phyloP scores from a whole-genome alignment of 202 grass and related monocot species.

The Bolboschoenoplectus hybrid region DNA sequence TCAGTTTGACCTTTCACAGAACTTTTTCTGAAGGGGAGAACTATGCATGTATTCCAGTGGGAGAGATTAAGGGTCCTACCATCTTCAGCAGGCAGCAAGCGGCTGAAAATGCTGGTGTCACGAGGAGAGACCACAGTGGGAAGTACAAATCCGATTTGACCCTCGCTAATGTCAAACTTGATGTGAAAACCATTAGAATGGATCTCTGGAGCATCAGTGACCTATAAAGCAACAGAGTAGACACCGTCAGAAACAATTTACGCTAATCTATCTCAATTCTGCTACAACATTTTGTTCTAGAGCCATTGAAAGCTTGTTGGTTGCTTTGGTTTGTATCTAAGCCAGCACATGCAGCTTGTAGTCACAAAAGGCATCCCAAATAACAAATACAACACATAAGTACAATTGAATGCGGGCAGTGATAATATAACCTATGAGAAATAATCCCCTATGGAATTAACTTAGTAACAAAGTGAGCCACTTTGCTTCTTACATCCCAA shows the following conservation, averaged over 20 bases:
- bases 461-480: background rate
- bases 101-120: conserved; percentile 46
- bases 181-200: conserved; percentile 98
- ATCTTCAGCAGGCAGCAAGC: conserved; percentile 60
- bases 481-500: background rate
- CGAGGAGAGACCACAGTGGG: conserved; percentile 76
- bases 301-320: background rate
- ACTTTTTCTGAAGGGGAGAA: conserved; percentile 76
- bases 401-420: background rate
- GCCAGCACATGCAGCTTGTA: too few relatives aligned
- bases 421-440: background rate
- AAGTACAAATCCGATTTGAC: conserved; percentile 91
- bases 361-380: background rate
- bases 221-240: conserved; percentile 51
- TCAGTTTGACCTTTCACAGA: conserved; percentile 56
- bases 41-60: conserved; percentile 80
- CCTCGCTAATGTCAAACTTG: conserved; percentile 91
- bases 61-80: conserved; percentile 12
- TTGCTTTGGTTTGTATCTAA: background rate
- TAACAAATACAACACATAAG: background rate
- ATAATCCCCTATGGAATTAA: background rate
- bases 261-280: background rate
- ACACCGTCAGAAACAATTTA: background rate
- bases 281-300: background rate
- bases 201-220: conserved; percentile 94